A percentile compares a stretch with the other conserved stretches of the same genome.
Conservation (phyloP, 352 stramenopile species). For the Phytopythium sindhum region DNA sequence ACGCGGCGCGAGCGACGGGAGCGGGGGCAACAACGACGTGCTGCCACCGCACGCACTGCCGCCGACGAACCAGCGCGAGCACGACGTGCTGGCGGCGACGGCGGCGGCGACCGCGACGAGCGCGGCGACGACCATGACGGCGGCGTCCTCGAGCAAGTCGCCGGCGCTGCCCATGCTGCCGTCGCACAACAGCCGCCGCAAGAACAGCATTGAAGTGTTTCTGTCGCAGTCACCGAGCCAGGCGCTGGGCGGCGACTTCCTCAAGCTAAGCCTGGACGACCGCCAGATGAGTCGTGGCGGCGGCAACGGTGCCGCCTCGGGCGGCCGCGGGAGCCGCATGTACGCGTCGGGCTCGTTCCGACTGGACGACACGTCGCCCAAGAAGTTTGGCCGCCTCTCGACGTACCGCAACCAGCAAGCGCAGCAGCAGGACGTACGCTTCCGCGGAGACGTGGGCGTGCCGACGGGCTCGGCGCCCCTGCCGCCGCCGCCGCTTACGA, state of each 20-base stretch:
- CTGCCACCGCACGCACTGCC: conserved; percentile 26
- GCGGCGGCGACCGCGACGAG: background rate
- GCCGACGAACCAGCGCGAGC: conserved; percentile 42
- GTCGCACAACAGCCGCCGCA: conserved; percentile 38
- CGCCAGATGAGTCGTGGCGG: conserved; percentile 31
- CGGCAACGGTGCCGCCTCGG: conserved; percentile 3
- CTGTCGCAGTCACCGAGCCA: conserved; percentile 80
- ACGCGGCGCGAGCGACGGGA: background rate
- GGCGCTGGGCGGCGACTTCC: conserved; percentile 68
- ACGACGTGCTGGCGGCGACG: conserved; percentile 12
- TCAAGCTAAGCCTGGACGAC: conserved; percentile 74
- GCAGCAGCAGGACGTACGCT: conserved; percentile 18
- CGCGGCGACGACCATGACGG: background rate
- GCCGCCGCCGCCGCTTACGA: conserved; percentile 30
- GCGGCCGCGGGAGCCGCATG: conserved; percentile 10
- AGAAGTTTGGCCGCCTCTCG: conserved; percentile 26
- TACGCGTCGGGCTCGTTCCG: conserved; percentile 51
- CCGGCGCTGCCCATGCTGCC: conserved; percentile 26
- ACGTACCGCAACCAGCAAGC: conserved; percentile 20
- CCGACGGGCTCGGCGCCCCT: conserved; percentile 11
- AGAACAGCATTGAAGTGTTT: conserved; percentile 89
- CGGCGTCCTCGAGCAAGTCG: conserved; percentile 15
- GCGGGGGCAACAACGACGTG: conserved; percentile 29
- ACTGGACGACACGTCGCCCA: conserved; percentile 41
- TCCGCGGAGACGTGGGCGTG: conserved; percentile 14